Percentiles rank a stretch among this genome's conserved stretches.
phyloP scores from a whole-genome alignment of 129 eudicot species.

The Pulicaria dysenterica region DNA sequence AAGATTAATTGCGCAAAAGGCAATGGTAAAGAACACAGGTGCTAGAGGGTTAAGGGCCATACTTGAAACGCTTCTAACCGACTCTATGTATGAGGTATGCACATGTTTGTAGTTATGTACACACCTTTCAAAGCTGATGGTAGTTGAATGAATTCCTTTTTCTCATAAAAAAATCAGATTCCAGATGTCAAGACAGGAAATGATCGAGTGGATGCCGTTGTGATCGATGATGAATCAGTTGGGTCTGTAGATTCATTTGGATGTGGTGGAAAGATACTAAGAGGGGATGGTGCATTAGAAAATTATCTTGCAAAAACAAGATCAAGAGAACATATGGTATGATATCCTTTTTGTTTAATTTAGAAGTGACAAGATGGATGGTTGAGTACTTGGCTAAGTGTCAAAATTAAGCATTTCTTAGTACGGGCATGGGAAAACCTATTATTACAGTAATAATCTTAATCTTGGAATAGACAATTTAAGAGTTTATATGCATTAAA shows the following conservation, averaged over 20 bases:
- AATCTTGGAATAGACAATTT: neutral
- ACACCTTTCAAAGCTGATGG: neutral
- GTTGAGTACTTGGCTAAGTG: conserved; percentile 9
- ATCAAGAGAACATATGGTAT: conserved; percentile 53
- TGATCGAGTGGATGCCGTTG: conserved; percentile 89
- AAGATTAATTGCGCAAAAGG: conserved; percentile 75
- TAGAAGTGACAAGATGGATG: neutral
- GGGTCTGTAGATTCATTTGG: conserved; percentile 62
- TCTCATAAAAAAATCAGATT: conserved; percentile 44
- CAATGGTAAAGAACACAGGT: conserved; percentile 88
- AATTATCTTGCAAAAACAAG: conserved; percentile 52
- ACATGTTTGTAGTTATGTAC: conserved; percentile 11
- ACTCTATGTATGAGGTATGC: conserved; percentile 95
- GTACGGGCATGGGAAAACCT: neutral
- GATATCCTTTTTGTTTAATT: conserved; percentile 6
- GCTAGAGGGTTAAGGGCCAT: conserved; percentile 94
- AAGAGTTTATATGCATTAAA: neutral
- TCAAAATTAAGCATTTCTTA: neutral
- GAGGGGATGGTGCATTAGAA: conserved; percentile 81
- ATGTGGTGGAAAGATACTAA: conserved; percentile 77
- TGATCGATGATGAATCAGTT: conserved; percentile 80
- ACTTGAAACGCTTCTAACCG: conserved; percentile 80
- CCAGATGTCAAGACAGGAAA: conserved; percentile 76
- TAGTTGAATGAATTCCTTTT: neutral
- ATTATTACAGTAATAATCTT: neutral